Evolutionary conservation across 2,329 filamentous ascomycete genomes (phyloP), one percentile per base, ranked within the genome.

Genomic region (Gnomoniopsis smithogilvyi): DNA sequence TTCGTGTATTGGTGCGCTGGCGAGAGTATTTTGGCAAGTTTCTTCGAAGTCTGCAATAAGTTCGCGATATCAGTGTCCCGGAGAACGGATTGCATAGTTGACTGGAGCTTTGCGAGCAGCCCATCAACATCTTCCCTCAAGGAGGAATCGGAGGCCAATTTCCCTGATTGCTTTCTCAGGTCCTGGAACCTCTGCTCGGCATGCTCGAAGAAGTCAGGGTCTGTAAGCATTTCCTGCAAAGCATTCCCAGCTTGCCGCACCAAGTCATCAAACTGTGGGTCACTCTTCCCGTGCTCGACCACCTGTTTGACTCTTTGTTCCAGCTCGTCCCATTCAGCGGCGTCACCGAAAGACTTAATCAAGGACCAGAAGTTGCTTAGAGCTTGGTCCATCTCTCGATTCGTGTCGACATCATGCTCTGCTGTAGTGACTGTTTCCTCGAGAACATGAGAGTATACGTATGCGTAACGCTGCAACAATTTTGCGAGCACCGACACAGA

Each of bases 141-240:
- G 4, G 82, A 83, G 2, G 89, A 89, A 46, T 89, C 85, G 0
- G 80, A 80, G 1, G 86, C 84, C 1, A 92, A 79, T 62, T 89
- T 85, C 62, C 87, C 83, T 4, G 81, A 79, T 67, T 82, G 80
- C 12, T 74, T 72, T 33, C 82, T 78, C 6, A 88, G 64, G 2
- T 80, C 73, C 15, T 78, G 72, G 41, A 87, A 73, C 11, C 80
- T 78, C 51, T 80, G 72, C 24, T 89, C 85, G 0, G 86, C 86
- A 43, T 91, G 81, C 50, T 93, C 89, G 67, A 96, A 91, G 73
- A 96, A 97, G 3, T 87, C 83, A 0, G 94, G 93, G 62, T 97
- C 90, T 0, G 87, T 95, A 46, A 98, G 77, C 71, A 97, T 87
- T 63, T 89, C 87, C 68, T 96, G 89, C 4, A 96, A 73, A 3